Evolutionary conservation across 2,329 filamentous ascomycete genomes (phyloP), one percentile per base, ranked within the genome.

Genomic region (Hyphodiscus sp.): DNA sequence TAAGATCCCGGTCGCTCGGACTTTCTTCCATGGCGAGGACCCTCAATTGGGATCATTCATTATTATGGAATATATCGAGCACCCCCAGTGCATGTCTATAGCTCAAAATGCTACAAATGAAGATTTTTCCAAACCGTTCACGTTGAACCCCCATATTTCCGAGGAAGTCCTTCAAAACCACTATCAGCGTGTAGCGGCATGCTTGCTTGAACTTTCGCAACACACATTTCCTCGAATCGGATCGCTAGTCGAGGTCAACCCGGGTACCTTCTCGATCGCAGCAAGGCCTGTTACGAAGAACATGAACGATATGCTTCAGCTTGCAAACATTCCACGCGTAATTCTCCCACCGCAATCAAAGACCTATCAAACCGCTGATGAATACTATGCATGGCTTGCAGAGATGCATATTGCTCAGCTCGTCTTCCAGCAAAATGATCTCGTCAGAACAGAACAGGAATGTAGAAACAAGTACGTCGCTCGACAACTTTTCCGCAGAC

Each of bases 381-480:
- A 50, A n/a, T 58, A 41, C 42, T 56, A 58, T 18, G 20, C 41
- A 2, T 30, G 42, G 18, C 20, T 59, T 26, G 58, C 58, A 45
- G 49, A 56, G 30, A 58, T 49, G n/a, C 69, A 77, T 44, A 60
- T 77, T 5, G 61, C 60, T 18, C 72, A 75, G 41, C 53, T 74
- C 2, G 50, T 65, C 9, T 72, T 72, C 50, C 71, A 75, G 57
- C 69, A 67, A 47, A 73, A 75, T 53, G 66, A 73, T 42, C 57
- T 67, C 0, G 60, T 74, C 2, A 50, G 53, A 0, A 63, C 65
- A 1, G 70, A 67, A 26, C 68, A 70, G 15, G 73, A 76, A 51
- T 70, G 67, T 43, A 66, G 69, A 4, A 70, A 69, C 19, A 74
- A 48, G 29, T 48, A 48, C 8, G 46, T 48, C 9, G 46, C 46